Percentiles rank a stretch among this genome's conserved stretches.
These are phyloP conservation scores for Trichocladium uniseriatum DNA, from an alignment of 495 filamentous ascomycete genomes.

Conservation along the genomic window DNA sequence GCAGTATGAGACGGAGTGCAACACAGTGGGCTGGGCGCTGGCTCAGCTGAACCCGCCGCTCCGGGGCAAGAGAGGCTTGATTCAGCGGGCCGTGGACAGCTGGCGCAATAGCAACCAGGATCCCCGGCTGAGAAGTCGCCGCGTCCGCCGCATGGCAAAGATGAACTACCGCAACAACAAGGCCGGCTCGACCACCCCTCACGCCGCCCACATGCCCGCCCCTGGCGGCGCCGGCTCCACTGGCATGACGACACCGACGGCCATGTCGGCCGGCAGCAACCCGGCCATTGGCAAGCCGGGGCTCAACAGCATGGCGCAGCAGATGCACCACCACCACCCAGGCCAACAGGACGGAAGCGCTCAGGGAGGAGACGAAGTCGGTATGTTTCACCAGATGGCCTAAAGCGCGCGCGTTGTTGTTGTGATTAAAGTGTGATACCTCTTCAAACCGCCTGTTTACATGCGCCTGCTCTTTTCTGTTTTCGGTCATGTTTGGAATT, in stretches of 20 bases:
- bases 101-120: conserved; percentile 99
- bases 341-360: conserved; percentile 59
- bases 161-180: conserved; percentile 65
- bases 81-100: conserved; percentile 94
- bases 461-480: conserved; percentile 17
- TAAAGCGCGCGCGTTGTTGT: conserved; percentile 36
- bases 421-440: conserved; percentile 46
- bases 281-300: conserved; percentile 47
- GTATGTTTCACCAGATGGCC: conserved; percentile 87
- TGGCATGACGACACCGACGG: conserved; percentile 43
- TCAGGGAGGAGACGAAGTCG: conserved; percentile 74
- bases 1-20: conserved; percentile 96
- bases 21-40: conserved; percentile 93
- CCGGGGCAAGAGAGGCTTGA: conserved; percentile 85
- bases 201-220: conserved; percentile 31
- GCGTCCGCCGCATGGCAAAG: conserved; percentile 91
- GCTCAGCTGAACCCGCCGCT: conserved; percentile 86
- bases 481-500: conserved; percentile 21
- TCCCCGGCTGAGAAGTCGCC: conserved; percentile 74
- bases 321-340: conserved; percentile 56
- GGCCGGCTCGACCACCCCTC: conserved; percentile 40
- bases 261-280: conserved; percentile 37
- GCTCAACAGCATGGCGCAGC: conserved; percentile 51
- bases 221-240: conserved; percentile 42
- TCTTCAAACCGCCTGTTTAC: conserved; percentile 27